Evolutionary conservation across 2,329 filamentous ascomycete genomes (phyloP).

Genomic region (Atkinsonella hypoxylon): DNA sequence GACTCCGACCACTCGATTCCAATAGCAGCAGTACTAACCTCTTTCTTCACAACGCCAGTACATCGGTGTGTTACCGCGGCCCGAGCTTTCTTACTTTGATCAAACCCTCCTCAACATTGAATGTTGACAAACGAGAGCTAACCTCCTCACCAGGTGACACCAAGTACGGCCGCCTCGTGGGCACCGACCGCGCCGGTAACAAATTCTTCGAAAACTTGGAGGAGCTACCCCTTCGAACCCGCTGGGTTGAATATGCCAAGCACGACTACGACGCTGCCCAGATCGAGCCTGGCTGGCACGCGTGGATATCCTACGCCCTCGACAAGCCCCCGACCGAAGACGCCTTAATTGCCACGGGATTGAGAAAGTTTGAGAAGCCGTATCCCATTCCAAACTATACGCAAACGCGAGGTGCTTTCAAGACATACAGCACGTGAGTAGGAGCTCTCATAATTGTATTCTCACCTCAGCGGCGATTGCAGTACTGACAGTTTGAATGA

Average conservation of each 20-base stretch:
- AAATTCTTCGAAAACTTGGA: conserved; percentile 96
- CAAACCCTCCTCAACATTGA: too few relatives aligned
- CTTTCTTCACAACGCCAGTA: conserved; percentile 29
- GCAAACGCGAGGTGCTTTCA: conserved; percentile 66
- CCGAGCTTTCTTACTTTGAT: background rate
- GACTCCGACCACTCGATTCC: conserved; percentile 4
- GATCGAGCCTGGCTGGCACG: conserved; percentile 95
- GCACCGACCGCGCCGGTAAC: conserved; percentile 83
- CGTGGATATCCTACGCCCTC: conserved; percentile 90
- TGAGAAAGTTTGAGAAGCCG: conserved; percentile 64
- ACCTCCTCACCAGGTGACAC: conserved; percentile 63
- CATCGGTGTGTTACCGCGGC: conserved; percentile 33
- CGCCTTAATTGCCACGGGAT: conserved; percentile 51
- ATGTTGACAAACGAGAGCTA: background rate
- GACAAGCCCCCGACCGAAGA: conserved; percentile 78
- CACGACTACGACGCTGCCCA: conserved; percentile 73
- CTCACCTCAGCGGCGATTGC: background rate
- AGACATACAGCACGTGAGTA: conserved; percentile 88
- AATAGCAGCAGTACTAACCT: conserved; percentile 3
- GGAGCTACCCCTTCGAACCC: conserved; percentile 86
- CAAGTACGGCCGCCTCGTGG: conserved; percentile 81
- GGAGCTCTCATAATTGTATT: background rate
- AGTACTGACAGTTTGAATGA: conserved; percentile 10
- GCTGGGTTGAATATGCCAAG: conserved; percentile 96
- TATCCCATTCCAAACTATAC: conserved; percentile 66